These are phyloP conservation scores for Claviceps arundinis DNA, from an alignment of 2,329 filamentous ascomycete species.

Conservation along the genomic window DNA sequence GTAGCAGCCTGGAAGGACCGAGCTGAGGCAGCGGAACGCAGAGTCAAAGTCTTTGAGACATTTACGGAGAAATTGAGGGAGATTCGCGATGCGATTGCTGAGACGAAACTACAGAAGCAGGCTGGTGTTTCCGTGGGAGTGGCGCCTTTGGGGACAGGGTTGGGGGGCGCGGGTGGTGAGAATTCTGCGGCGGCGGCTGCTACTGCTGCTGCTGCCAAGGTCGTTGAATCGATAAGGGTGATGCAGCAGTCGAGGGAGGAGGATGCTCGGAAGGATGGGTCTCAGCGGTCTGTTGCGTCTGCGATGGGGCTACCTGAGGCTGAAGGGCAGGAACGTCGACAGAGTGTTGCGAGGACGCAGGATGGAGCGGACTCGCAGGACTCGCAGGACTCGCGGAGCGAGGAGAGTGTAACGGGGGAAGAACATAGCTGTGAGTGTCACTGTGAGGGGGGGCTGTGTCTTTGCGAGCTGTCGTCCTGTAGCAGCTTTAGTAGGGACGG, in stretches of 20 bases:
- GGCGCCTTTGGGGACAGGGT: neutral
- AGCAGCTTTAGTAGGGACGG: slow-evolving; percentile 9
- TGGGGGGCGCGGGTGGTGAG: neutral
- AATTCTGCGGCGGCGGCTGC: neutral
- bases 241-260: neutral
- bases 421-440: neutral
- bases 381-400: neutral
- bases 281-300: too few species aligned
- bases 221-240: neutral
- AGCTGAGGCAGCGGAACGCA: slow-evolving; percentile 42
- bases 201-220: neutral
- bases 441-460: too few species aligned
- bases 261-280: neutral
- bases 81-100: slow-evolving; percentile 13
- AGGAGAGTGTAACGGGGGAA: neutral
- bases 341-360: neutral
- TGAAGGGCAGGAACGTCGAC: neutral
- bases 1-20: slow-evolving; percentile 36
- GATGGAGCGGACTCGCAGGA: neutral
- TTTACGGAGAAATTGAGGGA: slow-evolving; percentile 23
- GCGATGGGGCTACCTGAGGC: neutral
- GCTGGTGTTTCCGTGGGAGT: too few species aligned
- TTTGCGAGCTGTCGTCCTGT: too few species aligned
- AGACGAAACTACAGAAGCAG: neutral
- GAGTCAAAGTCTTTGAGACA: slow-evolving; percentile 33